These are phyloP conservation scores for Curvularia eragrostidis DNA, from an alignment of 2,329 filamentous ascomycete genomes.

Conservation along the genomic window DNA sequence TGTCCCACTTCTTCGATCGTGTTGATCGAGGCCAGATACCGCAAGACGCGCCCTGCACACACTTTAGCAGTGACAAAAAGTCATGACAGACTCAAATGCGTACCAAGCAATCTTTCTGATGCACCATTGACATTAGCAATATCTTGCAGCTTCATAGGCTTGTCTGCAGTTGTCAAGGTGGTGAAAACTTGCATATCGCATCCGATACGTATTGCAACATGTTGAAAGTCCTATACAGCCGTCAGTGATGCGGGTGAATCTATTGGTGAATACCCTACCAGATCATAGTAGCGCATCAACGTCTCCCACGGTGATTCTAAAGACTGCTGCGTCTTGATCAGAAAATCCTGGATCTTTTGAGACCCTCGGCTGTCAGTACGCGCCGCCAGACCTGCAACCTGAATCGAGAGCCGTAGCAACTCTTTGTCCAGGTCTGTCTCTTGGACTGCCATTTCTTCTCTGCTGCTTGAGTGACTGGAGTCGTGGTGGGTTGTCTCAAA, in stretches of 20 bases:
- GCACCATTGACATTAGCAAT: conserved; percentile 1
- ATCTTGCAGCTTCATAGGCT: conserved; percentile 4
- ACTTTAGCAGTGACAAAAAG: conserved; percentile 2
- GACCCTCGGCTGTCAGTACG: conserved; percentile 3
- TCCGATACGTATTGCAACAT: conserved; percentile 5
- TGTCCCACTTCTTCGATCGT: conserved; percentile 4
- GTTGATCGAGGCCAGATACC: conserved; percentile 6
- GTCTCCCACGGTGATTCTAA: conserved; percentile 5
- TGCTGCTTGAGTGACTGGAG: conserved; percentile 1
- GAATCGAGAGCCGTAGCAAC: conserved; percentile 2
- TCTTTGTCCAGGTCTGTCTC: conserved; percentile 5
- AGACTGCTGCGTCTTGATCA: conserved; percentile 5
- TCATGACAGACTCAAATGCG: neutral
- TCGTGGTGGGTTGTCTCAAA: conserved; percentile 1
- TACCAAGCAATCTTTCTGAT: conserved; percentile 8
- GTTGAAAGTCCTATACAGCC: conserved; percentile 6
- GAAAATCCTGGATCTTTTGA: conserved; percentile 6
- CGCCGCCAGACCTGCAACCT: conserved; percentile 4
- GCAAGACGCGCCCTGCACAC: conserved; percentile 7
- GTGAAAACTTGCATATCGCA: conserved; percentile 8
- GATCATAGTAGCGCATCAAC: conserved; percentile 5
- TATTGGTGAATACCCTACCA: conserved; percentile 1
- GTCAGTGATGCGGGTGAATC: conserved; percentile 6
- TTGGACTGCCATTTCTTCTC: conserved; percentile 4
- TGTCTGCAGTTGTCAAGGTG: conserved; percentile 3